Conservation (phyloP, 2,329 filamentous ascomycete genomes). For the Cadophora gregata region DNA sequence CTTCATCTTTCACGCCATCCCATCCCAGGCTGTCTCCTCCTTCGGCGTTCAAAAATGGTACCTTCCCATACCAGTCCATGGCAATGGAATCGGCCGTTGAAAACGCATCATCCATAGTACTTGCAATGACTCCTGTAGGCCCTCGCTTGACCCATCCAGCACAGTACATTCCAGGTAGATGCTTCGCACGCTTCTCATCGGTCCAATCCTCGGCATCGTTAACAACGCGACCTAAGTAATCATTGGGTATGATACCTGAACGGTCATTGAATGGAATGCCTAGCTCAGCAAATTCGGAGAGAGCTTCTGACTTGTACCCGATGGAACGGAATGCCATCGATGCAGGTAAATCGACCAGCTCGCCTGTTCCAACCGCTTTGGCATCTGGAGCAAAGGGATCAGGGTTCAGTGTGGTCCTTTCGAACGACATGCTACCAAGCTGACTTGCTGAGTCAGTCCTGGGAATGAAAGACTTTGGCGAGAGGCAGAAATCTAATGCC, state of each 20-base stretch:
- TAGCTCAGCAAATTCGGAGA: slow-evolving; percentile 75
- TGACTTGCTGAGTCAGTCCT: slow-evolving; percentile 50
- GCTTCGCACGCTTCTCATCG: slow-evolving; percentile 21
- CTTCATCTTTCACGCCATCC: slow-evolving; percentile 73
- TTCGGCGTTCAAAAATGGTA: slow-evolving; percentile 55
- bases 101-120: slow-evolving; percentile 95
- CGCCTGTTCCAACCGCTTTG: slow-evolving; percentile 55
- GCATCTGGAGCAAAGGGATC: slow-evolving; percentile 59
- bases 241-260: slow-evolving; percentile 81
- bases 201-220: slow-evolving; percentile 27
- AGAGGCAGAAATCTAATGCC: slow-evolving; percentile 86
- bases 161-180: slow-evolving; percentile 80
- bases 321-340: slow-evolving; percentile 89
- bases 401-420: slow-evolving; percentile 61
- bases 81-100: slow-evolving; percentile 83
- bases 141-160: slow-evolving; percentile 97
- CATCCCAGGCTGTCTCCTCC: slow-evolving; percentile 65
- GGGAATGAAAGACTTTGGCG: slow-evolving; percentile 68
- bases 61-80: slow-evolving; percentile 69
- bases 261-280: slow-evolving; percentile 79
- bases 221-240: slow-evolving; percentile 76
- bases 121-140: slow-evolving; percentile 93
- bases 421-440: slow-evolving; percentile 72
- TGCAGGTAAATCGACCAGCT: slow-evolving; percentile 62
- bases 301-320: slow-evolving; percentile 83